phyloP scores from a whole-genome alignment of 257 asterid species.

The Eucommia ulmoides region DNA sequence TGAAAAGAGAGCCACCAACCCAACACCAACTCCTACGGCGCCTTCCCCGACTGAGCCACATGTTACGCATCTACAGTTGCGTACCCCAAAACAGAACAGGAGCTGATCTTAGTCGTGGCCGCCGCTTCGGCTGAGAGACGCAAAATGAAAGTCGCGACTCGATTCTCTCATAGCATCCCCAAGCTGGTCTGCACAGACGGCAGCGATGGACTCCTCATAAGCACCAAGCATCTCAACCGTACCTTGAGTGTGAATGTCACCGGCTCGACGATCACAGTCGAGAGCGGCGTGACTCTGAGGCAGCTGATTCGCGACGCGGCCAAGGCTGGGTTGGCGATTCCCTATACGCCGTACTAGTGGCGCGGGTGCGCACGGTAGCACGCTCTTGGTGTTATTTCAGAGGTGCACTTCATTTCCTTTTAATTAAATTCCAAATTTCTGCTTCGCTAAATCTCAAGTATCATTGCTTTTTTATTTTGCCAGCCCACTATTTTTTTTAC shows the following conservation, averaged over 20 bases:
- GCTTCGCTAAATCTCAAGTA: too few species aligned
- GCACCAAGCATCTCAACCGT: slow-evolving; percentile 13
- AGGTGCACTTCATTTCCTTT: too few species aligned
- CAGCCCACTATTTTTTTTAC: background rate
- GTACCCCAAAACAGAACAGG: slow-evolving; percentile 17
- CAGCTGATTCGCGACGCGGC: slow-evolving; percentile 13
- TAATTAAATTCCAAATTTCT: too few species aligned
- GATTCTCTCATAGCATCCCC: slow-evolving; percentile 20
- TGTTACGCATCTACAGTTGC: slow-evolving; percentile 15
- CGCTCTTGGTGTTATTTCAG: slow-evolving; percentile 26
- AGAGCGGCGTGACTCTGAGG: slow-evolving; percentile 10
- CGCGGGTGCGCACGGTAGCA: slow-evolving; percentile 30
- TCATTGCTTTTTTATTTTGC: background rate
- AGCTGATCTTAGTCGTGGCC: slow-evolving; percentile 14
- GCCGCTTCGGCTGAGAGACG: slow-evolving; percentile 9
- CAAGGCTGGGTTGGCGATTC: slow-evolving; percentile 12
- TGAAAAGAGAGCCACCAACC: too few species aligned
- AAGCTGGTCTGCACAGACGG: slow-evolving; percentile 20
- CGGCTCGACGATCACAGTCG: slow-evolving; percentile 14
- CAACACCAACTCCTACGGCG: slow-evolving; percentile 13
- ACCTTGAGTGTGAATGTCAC: slow-evolving; percentile 1
- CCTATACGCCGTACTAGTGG: slow-evolving; percentile 24
- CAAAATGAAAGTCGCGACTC: slow-evolving; percentile 25
- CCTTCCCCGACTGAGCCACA: slow-evolving; percentile 18
- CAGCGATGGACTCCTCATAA: slow-evolving; percentile 15